Percentiles rank a stretch among this genome's conserved stretches.
These are phyloP conservation scores for Fusarium sp. DNA, from an alignment of 2,329 filamentous ascomycete species.

Conservation along the genomic window DNA sequence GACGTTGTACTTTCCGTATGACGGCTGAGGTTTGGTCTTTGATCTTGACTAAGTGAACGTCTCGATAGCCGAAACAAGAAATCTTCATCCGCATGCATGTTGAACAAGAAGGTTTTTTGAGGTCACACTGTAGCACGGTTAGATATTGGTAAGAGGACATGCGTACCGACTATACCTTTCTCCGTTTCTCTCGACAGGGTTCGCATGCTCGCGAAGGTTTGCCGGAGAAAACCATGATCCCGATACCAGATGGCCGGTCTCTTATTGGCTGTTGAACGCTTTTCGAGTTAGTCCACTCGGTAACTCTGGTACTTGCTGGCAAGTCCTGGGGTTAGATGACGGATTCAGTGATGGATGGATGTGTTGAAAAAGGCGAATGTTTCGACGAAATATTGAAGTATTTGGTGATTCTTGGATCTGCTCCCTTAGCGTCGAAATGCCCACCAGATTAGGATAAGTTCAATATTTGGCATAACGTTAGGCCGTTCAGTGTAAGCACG, in stretches of 20 bases:
- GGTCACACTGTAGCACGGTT: neutral
- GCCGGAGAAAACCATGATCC: neutral
- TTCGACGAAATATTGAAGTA: neutral
- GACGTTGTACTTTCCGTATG: neutral
- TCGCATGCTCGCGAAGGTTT: neutral
- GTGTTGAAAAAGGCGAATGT: neutral
- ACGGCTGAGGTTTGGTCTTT: neutral
- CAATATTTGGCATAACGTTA: neutral
- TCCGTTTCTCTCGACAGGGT: slow-evolving; percentile 1
- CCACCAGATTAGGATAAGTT: neutral
- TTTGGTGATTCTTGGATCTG: neutral
- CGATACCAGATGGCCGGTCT: neutral
- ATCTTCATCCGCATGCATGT: neutral
- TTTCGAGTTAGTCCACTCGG: neutral
- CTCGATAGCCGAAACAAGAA: neutral
- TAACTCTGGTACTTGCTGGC: accelerated
- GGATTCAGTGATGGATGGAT: neutral
- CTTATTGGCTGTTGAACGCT: neutral
- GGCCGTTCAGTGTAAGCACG: neutral
- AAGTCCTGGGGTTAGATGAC: neutral
- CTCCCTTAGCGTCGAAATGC: neutral
- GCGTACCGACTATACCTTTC: neutral
- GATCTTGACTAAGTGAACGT: neutral
- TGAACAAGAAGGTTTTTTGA: neutral
- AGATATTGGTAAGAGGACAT: neutral